These are phyloP conservation scores for Ascobolus immersus DNA, from an alignment of 495 filamentous ascomycete genomes.

Conservation along the genomic window DNA sequence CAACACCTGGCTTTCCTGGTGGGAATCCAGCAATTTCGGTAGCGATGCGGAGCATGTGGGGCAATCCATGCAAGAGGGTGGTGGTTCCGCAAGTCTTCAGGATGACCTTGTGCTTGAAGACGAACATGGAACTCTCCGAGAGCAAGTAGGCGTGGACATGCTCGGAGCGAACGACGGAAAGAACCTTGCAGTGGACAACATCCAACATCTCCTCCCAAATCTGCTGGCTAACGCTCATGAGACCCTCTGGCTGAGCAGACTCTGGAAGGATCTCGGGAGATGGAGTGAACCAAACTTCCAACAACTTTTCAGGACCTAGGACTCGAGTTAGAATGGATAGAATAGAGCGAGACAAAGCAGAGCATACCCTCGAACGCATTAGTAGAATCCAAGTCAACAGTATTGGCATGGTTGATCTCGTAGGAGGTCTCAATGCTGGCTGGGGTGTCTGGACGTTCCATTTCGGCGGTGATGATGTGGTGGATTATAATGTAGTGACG, in stretches of 20 bases:
- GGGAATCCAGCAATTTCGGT: constrained; percentile 70
- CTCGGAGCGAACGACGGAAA: constrained; percentile 84
- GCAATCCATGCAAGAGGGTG: constrained; percentile 68
- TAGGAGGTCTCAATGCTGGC: too few relatives aligned
- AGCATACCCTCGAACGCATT: constrained; percentile 80
- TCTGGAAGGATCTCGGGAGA: constrained; percentile 47
- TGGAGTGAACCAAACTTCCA: constrained; percentile 95
- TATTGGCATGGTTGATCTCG: constrained; percentile 84
- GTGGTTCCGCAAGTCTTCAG: constrained; percentile 98
- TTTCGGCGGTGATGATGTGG: constrained; percentile 23
- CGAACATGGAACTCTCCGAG: constrained; percentile 98
- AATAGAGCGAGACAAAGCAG: background rate
- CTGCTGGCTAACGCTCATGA: constrained; percentile 63
- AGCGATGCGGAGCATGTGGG: constrained; percentile 73
- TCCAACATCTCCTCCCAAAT: constrained; percentile 95
- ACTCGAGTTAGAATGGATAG: constrained; percentile 4
- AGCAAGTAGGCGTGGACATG: constrained; percentile 91
- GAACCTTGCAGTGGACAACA: constrained; percentile 90
- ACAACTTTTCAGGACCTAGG: constrained; percentile 76
- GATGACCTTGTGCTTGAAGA: constrained; percentile 96
- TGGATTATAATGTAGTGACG: constrained; percentile 20
- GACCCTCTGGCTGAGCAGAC: constrained; percentile 40
- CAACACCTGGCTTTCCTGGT: constrained; percentile 34
- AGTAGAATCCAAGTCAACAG: constrained; percentile 79
- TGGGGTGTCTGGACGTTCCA: constrained; percentile 32